Base-by-base conservation (phyloP, 345 rosid genomes). In the Psidium guajava region DNA sequence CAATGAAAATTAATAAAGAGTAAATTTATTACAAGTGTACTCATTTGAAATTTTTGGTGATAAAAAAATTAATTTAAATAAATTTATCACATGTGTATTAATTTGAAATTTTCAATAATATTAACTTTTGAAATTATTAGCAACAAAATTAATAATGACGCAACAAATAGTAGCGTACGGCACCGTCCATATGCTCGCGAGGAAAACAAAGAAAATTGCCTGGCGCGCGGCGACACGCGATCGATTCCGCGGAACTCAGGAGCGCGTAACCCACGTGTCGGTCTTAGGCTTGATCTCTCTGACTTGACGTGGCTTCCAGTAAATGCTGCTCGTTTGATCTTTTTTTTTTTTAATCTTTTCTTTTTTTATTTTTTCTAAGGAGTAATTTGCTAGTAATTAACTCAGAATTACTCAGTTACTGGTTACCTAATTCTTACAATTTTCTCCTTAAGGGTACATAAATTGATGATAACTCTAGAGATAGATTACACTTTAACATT, bases 321-420 rank as follows among this genome's bases (percentile, higher is more conserved):
- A 64, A 64, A 64, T 32, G 44, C 77, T 7, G 3, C 77, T 64
- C 12, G 36, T 64, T 6, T 3, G 36, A 36, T 36, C 3, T 36
- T 5, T 0, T 61, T 14, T 27, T 27, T 11, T 1, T n/a, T n/a
- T n/a, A n/a, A n/a, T n/a, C n/a, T n/a, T 36, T 36, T 36, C 44
- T 0, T 61, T 14, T 27, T 27, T 11, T 1, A 0, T 6, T n/a
- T 10, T 58, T 59, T 59, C 6, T 1, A 16, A 3, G 0, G 5
- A 1, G 40, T 27, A 6, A 14, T 59, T 59, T 58, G 32, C 69
- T 11, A 5, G 32, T 32, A 25, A 58, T 58, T 59, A 6, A n/a
- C 32, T 36, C 36, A n/a, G 36, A 36, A 36, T 36, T 36, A 36
- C 36, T 36, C 44, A 27, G 42, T 61, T 61, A 61, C 6, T 3